Evolutionary conservation across 768 basidiomycete species (phyloP).

Genomic region (Podaxis rugospora): DNA sequence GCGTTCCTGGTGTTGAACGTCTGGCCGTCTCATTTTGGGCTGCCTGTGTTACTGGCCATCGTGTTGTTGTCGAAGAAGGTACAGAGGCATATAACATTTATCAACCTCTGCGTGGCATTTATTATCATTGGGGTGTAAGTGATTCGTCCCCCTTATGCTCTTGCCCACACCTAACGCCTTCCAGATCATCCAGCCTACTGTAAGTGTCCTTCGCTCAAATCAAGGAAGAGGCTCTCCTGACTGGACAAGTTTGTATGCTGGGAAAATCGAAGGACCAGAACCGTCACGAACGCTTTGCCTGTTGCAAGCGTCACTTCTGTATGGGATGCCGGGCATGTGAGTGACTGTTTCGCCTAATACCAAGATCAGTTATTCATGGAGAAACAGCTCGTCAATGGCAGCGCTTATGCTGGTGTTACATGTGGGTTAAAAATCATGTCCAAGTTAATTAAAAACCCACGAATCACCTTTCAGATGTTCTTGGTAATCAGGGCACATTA

Average conservation of each 20-base stretch:
- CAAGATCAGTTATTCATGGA: neutral
- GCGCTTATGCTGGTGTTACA: slow-evolving; percentile 40
- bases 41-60: slow-evolving; percentile 38
- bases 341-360: slow-evolving; percentile 9
- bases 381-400: slow-evolving; percentile 33
- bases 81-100: slow-evolving; percentile 41
- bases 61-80: slow-evolving; percentile 37
- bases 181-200: slow-evolving; percentile 37
- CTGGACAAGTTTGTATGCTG: slow-evolving; percentile 33
- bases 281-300: slow-evolving; percentile 39
- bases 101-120: slow-evolving; percentile 41
- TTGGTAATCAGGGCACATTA: slow-evolving; percentile 34
- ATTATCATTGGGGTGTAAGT: slow-evolving; percentile 42
- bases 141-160: neutral
- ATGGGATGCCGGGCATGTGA: slow-evolving; percentile 45
- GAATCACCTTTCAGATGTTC: slow-evolving; percentile 34
- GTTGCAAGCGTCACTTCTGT: slow-evolving; percentile 42
- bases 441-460: neutral
- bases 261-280: slow-evolving; percentile 38
- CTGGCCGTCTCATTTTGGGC: slow-evolving; percentile 46
- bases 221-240: neutral
- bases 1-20: slow-evolving; percentile 42
- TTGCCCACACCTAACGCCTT: neutral
- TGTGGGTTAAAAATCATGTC: slow-evolving; percentile 18
- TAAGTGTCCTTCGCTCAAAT: slow-evolving; percentile 15